phyloP scores from a whole-genome alignment of 148 eudicot species.

The Persicaria tinctoria region DNA sequence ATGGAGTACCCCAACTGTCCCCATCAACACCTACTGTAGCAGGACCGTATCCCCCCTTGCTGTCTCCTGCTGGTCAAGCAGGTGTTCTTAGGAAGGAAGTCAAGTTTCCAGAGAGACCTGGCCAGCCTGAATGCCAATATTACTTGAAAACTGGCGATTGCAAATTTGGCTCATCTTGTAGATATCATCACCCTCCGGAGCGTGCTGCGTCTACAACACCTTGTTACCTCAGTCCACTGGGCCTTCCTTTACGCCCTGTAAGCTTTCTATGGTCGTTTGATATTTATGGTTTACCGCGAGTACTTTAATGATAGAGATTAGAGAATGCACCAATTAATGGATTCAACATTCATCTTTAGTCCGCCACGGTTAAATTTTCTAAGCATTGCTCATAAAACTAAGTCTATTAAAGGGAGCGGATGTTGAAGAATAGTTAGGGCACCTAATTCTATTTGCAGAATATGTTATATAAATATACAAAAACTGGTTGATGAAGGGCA shows the following conservation, averaged over 20 bases:
- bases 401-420: not conserved
- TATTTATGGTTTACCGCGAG: not conserved
- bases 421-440: not conserved
- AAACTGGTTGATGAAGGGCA: not conserved
- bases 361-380: not conserved
- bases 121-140: constrained; percentile 62
- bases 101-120: constrained; percentile 68
- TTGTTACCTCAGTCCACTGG: constrained; percentile 56
- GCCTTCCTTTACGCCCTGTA: constrained; percentile 89
- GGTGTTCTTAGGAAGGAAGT: constrained; percentile 32
- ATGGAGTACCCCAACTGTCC: constrained; percentile 54
- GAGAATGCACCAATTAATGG: not conserved
- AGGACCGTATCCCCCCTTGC: constrained; percentile 32
- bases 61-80: not conserved
- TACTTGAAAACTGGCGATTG: constrained; percentile 78
- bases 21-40: constrained; percentile 51
- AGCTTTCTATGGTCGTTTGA: constrained; percentile 17
- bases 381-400: not conserved
- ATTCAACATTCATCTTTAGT: too few relatives aligned
- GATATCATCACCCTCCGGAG: constrained; percentile 83
- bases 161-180: constrained; percentile 71
- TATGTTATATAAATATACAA: not conserved
- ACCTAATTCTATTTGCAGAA: not conserved
- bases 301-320: not conserved
- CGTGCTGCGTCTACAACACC: constrained; percentile 38